Base-by-base conservation (phyloP, 2,329 filamentous ascomycete species). In the Monosporascus sp. region DNA sequence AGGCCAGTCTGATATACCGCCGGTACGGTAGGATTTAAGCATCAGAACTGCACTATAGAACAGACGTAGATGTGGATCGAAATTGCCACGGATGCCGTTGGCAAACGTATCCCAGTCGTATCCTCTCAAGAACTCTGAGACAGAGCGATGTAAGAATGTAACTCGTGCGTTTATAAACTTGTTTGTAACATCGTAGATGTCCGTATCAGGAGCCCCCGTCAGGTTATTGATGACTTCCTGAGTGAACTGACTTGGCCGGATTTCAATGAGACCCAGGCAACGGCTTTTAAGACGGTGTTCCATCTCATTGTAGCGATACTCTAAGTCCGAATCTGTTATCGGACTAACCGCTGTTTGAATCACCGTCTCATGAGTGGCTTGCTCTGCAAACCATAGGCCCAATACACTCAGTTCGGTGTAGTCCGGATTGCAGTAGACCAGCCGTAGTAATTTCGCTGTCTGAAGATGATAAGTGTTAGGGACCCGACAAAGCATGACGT, bases 381-480 rank as follows among this genome's bases (percentile, higher is more conserved):
- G 47, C 36, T 62, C 57, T 8, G 59, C 59, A 44, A 56, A 62
- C 57, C 56, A 61, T 3, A 64, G 40, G 9, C 59, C 59, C 0
- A 62, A 27, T 5, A 54, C 51, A 40, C 54, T 52, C 5, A 59
- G 19, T 7, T 49, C 9, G n/a, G 3, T 3, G 2, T 2, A 5
- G 2, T 14, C 3, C 0, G 6, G 7, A 8, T 19, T 43, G 11
- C 49, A 36, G 24, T 41, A 26, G 31, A 59, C 48, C n/a, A 60
- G 43, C 22, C 9, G 19, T 31, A 63, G 51, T n/a, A 63, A 20
- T 38, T 52, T 38, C 40, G 50, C 54, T 7, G 52, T 55, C 34
- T 59, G 47, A 7, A n/a, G 20, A 16, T 43, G 52, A 51, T 63
- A 58, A 2, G 19, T 45, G 1, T 20, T 27, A 2, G 53, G 38